Conservation (phyloP, 345 rosid species). For the Orychophragmus violaceus region DNA sequence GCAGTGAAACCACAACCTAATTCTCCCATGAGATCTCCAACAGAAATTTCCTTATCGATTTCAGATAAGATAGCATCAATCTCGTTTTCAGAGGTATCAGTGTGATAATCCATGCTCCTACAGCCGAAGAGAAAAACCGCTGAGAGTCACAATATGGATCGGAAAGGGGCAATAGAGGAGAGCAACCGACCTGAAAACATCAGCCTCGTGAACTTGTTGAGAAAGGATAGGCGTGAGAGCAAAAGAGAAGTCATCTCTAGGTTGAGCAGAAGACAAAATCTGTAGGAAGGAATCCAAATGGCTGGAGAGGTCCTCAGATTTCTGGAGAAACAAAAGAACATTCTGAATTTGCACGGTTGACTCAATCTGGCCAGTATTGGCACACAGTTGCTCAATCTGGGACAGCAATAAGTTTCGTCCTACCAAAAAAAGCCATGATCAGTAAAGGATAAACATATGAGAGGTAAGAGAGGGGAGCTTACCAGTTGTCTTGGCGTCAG, state of each 20-base stretch:
- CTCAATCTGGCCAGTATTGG: constrained; percentile 41
- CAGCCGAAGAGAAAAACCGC: constrained; percentile 2
- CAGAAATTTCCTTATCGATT: constrained; percentile 69
- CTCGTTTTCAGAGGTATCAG: constrained; percentile 48
- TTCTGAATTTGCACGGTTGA: constrained; percentile 71
- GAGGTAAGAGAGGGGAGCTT: background rate
- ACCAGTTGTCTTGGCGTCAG: constrained; percentile 50
- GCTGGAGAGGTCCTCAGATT: constrained; percentile 59
- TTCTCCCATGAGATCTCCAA: constrained; percentile 78
- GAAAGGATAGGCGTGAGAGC: constrained; percentile 60
- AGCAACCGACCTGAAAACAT: constrained; percentile 50
- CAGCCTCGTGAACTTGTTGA: constrained; percentile 45
- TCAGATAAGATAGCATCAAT: constrained; percentile 76
- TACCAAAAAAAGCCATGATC: constrained; percentile 17
- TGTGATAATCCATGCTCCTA: constrained; percentile 46
- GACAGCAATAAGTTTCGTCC: constrained; percentile 69
- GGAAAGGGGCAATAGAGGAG: background rate
- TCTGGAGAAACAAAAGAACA: constrained; percentile 65
- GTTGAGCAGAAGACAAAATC: constrained; percentile 55
- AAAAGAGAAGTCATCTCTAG: constrained; percentile 43
- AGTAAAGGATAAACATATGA: background rate
- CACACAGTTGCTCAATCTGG: constrained; percentile 53
- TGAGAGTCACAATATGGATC: constrained; percentile 1
- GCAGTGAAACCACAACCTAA: constrained; percentile 84
- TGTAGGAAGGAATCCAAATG: constrained; percentile 67